Evolutionary conservation across 345 rosid species (phyloP).

Genomic region (Ceriops decandra): DNA sequence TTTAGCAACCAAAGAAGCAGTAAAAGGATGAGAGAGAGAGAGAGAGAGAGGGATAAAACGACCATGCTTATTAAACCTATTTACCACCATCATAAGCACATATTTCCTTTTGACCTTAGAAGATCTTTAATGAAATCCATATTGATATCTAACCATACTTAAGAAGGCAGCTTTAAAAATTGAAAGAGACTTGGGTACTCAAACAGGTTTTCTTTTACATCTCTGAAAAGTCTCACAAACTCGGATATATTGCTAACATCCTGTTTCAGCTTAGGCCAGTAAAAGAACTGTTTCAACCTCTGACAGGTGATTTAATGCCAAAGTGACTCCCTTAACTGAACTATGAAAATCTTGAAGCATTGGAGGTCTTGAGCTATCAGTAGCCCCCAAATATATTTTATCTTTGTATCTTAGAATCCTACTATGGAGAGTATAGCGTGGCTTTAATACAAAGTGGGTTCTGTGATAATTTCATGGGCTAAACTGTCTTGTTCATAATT

Average conservation of each 20-base stretch:
- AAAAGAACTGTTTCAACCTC: neutral
- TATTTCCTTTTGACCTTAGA: neutral
- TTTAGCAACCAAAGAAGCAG: neutral
- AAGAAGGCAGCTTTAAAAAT: neutral
- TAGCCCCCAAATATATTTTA: neutral
- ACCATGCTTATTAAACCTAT: neutral
- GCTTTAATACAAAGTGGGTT: too few species aligned
- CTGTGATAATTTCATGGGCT: too few species aligned
- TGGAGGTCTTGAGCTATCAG: neutral
- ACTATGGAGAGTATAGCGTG: too few species aligned
- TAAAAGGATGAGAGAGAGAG: neutral
- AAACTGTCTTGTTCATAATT: too few species aligned
- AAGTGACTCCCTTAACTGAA: neutral
- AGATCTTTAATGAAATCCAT: neutral
- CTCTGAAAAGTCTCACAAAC: neutral
- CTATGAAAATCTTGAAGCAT: neutral
- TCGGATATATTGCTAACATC: fast-evolving
- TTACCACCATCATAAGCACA: neutral
- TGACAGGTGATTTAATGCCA: fast-evolving
- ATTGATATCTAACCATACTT: neutral
- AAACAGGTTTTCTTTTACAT: too few species aligned
- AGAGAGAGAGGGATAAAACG: neutral
- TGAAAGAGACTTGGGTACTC: neutral
- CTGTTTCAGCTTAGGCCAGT: neutral
- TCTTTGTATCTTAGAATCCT: too few species aligned